These are phyloP conservation scores for Pseudocercospora fuligena DNA, from an alignment of 2,329 filamentous ascomycete genomes.

Conservation along the genomic window DNA sequence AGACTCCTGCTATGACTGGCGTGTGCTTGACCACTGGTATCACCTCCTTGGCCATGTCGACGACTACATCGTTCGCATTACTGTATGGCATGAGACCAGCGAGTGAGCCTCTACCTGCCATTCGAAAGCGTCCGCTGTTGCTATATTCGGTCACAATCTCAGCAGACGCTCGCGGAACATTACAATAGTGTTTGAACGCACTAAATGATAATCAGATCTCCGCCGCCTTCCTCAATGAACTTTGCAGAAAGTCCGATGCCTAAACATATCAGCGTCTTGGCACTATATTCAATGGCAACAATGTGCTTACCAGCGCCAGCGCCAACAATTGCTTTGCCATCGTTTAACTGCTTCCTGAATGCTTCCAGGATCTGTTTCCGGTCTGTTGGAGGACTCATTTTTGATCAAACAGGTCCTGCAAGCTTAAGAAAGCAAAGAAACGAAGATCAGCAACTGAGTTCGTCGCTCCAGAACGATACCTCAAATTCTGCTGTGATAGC, in stretches of 20 bases:
- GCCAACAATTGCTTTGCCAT: conserved; percentile 67
- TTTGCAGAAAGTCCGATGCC: conserved; percentile 74
- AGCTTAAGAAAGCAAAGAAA: neutral
- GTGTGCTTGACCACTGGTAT: conserved; percentile 67
- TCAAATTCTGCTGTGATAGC: conserved; percentile 1
- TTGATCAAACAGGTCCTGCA: conserved; percentile 12
- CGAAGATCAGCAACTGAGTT: neutral
- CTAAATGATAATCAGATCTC: conserved; percentile 63
- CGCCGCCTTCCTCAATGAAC: conserved; percentile 69
- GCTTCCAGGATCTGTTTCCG: conserved; percentile 60
- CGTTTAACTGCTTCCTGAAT: conserved; percentile 60
- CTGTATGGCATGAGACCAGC: conserved; percentile 74
- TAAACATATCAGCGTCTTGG: conserved; percentile 31
- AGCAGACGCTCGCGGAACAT: neutral
- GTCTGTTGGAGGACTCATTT: conserved; percentile 63
- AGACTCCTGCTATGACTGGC: conserved; percentile 72
- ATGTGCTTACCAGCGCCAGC: conserved; percentile 61
- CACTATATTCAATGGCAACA: neutral
- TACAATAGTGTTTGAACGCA: neutral
- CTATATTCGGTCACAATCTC: neutral
- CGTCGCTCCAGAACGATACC: neutral
- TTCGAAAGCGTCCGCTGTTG: conserved; percentile 73
- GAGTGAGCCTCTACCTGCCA: conserved; percentile 72
- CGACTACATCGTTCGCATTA: conserved; percentile 71
- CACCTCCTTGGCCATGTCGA: conserved; percentile 72